Evolutionary conservation across 2,329 filamentous ascomycete species (phyloP).

Genomic region (Xylaria polymorpha): DNA sequence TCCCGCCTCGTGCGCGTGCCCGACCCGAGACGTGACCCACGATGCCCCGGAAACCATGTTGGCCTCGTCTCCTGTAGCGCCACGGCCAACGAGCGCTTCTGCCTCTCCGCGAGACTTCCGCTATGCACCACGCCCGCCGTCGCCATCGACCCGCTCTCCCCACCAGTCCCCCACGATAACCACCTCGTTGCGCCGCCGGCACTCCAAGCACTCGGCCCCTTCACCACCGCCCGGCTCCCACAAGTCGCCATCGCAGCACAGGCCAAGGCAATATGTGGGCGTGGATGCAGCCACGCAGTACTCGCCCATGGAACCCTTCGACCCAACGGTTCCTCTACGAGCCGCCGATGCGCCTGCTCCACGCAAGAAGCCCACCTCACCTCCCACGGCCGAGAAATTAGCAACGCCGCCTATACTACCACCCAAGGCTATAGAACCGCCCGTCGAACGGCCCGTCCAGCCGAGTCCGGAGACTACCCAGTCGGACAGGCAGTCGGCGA

Average conservation of each 20-base stretch:
- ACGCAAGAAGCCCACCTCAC: slow-evolving; percentile 45
- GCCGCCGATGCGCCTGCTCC: slow-evolving; percentile 49
- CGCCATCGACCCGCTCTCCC: slow-evolving; percentile 52
- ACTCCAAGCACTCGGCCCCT: slow-evolving; percentile 52
- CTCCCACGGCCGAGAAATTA: slow-evolving; percentile 36
- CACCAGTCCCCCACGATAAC: slow-evolving; percentile 56
- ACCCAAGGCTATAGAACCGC: slow-evolving; percentile 41
- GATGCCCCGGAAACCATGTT: slow-evolving; percentile 68
- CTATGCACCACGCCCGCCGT: slow-evolving; percentile 55
- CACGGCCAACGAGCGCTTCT: slow-evolving; percentile 61
- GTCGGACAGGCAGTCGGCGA: slow-evolving; percentile 31
- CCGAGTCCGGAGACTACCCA: slow-evolving; percentile 43
- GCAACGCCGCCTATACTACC: slow-evolving; percentile 35
- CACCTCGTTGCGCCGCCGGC: slow-evolving; percentile 56
- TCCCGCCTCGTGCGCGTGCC: slow-evolving; percentile 27
- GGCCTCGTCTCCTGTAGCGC: slow-evolving; percentile 66
- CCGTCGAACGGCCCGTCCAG: slow-evolving; percentile 44
- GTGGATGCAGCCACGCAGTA: slow-evolving; percentile 62
- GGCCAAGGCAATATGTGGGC: slow-evolving; percentile 57
- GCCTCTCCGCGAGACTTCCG: slow-evolving; percentile 61
- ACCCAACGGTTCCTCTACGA: slow-evolving; percentile 53
- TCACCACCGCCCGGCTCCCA: slow-evolving; percentile 51
- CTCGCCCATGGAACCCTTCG: slow-evolving; percentile 61
- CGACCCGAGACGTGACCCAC: slow-evolving; percentile 51
- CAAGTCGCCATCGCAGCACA: slow-evolving; percentile 45